Base-by-base conservation (phyloP, 1,284 basidiomycete species). In the Ustilago tritici region DNA sequence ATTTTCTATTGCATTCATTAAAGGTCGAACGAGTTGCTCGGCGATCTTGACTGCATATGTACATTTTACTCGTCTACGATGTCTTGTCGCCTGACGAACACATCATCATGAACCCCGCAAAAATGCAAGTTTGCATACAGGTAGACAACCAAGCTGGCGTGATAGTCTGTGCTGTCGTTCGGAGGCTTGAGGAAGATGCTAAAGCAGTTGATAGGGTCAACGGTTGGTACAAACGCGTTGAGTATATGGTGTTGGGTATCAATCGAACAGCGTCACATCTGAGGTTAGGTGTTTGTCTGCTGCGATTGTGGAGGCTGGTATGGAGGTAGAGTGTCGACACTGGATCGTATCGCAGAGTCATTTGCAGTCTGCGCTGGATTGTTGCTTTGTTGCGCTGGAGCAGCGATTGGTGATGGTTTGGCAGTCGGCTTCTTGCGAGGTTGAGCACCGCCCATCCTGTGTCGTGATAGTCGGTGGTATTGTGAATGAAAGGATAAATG, bases 371-470 rank as follows among this genome's bases (percentile, higher is more conserved):
- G 28, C 10, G 23, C 28, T 50, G 49, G 31, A 17, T 28, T 31
- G 14, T 7, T 19, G 28, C 14, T 10, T 28, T 2, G 12, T 17
- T 62, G 10, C 19, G 34, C n/a, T 4, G 57, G 15, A 19, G 28
- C 17, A 10, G 31, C 3, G 14, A 28, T 28, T 12, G 23, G 8
- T 5, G 32, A 3, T 8, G 23, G 2, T 23, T 36, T 34, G 12
- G 12, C 7, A 6, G 58, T 32, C 5, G 56, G 8, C n/a, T 60
- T 72, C 6, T 43, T 64, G 31, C 61, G 65, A n/a, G 70, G 57
- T 56, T 73, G 70, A 54, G 65, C 70, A 12, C 70, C 70, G n/a
- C 70, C 57, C 70, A 72, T 67, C 36, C 70, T 59, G 4, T 58
- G n/a, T 64, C 70, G 9, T 56, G 63, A n/a, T 56, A 35, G n/a